Conservation (phyloP, 768 basidiomycete species). For the Gloeostereum incarnatum region DNA sequence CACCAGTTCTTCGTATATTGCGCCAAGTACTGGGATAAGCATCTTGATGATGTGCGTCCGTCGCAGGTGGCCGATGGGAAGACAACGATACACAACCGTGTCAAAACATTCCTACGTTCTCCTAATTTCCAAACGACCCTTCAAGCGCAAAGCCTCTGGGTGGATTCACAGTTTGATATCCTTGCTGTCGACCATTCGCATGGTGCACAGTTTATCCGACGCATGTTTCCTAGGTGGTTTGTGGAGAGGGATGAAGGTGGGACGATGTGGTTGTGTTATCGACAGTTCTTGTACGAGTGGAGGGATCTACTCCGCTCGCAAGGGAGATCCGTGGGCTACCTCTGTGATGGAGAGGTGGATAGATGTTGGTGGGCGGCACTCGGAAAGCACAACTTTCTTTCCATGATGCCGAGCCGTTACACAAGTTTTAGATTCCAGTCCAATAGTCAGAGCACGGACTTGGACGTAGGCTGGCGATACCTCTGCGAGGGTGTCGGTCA, state of each 20-base stretch:
- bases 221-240: conserved; percentile 19
- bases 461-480: neutral
- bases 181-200: conserved; percentile 5
- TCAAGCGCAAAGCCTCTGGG: conserved; percentile 22
- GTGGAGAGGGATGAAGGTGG: conserved; percentile 2
- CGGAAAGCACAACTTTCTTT: conserved; percentile 15
- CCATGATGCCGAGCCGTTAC: conserved; percentile 4
- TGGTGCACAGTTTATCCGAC: conserved; percentile 5
- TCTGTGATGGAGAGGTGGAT: conserved; percentile 15
- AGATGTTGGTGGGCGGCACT: conserved; percentile 20
- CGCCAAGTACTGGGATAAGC: conserved; percentile 23
- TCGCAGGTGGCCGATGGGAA: neutral
- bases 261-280: conserved; percentile 13
- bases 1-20: conserved; percentile 18
- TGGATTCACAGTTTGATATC: conserved; percentile 15
- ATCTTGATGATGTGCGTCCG: conserved; percentile 13
- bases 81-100: conserved; percentile 5
- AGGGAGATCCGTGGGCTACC: no score
- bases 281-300: conserved; percentile 17
- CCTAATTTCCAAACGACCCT: conserved; percentile 20
- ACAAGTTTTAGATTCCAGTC: conserved; percentile 3
- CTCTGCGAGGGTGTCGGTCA: conserved; percentile 3
- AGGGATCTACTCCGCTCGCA: conserved; percentile 12
- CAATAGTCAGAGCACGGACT: neutral
- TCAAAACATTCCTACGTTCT: conserved; percentile 15